Conservation (phyloP, 768 basidiomycete species). For the Mycena chlorophos region DNA sequence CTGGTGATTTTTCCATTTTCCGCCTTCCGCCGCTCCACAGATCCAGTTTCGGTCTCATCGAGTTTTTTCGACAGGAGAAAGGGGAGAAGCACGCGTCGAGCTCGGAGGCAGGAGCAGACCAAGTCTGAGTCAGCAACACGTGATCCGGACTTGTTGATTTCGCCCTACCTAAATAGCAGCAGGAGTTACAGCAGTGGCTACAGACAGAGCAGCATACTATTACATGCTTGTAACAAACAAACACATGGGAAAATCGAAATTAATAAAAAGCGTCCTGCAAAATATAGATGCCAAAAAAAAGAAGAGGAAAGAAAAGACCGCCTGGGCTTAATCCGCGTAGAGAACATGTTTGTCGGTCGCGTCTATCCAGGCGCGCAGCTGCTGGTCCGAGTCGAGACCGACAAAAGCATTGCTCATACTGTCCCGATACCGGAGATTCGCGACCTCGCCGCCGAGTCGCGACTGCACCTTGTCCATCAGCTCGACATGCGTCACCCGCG, state of each 20-base stretch:
- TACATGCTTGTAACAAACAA: no score
- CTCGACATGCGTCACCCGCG: constrained; percentile 80
- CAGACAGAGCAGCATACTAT: no score
- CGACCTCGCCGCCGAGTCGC: constrained; percentile 75
- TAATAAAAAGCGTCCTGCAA: neutral
- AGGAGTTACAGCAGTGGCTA: no score
- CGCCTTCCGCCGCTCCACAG: no score
- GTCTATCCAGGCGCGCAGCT: constrained; percentile 73
- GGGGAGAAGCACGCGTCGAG: no score
- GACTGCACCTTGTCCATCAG: constrained; percentile 91
- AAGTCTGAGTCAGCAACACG: no score
- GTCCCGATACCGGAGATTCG: constrained; percentile 71
- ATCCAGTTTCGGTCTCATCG: no score
- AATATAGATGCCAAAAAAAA: neutral
- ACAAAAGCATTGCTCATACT: constrained; percentile 65
- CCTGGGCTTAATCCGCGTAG: constrained; percentile 61
- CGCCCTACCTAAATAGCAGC: no score
- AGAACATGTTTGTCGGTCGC: constrained; percentile 80
- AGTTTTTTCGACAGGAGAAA: no score
- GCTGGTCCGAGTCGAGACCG: constrained; percentile 60
- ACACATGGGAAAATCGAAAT: neutral
- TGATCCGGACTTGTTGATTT: no score
- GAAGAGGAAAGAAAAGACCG: neutral
- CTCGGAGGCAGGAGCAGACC: no score
- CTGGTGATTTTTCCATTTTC: no score